Conservation (phyloP, 1,284 basidiomycete genomes). For the Leccinum pachyderme region DNA sequence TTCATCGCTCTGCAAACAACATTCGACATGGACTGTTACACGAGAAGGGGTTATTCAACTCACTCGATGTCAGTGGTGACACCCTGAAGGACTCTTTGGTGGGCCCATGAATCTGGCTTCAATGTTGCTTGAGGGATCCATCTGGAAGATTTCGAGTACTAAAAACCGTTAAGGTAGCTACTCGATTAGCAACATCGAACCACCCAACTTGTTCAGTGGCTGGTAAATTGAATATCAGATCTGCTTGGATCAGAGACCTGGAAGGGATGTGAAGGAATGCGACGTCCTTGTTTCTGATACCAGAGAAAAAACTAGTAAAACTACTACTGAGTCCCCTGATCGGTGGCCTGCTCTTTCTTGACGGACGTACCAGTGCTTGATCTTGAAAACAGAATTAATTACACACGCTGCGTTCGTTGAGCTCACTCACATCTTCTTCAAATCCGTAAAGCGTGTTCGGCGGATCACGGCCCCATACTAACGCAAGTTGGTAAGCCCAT, state of each 20-base stretch:
- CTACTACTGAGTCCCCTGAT: constrained; percentile 3
- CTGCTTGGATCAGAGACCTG: constrained; percentile 82
- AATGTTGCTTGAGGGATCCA: constrained; percentile 49
- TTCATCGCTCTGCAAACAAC: constrained; percentile 62
- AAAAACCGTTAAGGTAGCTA: constrained; percentile 19
- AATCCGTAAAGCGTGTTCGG: constrained; percentile 72
- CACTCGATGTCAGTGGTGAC: constrained; percentile 25
- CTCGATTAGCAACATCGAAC: neutral
- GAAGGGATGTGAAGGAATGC: constrained; percentile 83
- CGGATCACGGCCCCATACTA: constrained; percentile 67
- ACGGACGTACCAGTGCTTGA: constrained; percentile 54
- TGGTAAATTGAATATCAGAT: constrained; percentile 90
- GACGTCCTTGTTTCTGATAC: constrained; percentile 84
- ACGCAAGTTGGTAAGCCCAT: neutral
- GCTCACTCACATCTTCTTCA: constrained; percentile 66
- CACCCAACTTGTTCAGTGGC: constrained; percentile 73
- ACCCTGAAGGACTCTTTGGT: constrained; percentile 51
- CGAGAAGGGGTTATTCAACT: constrained; percentile 9
- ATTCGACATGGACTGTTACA: neutral
- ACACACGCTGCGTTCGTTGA: neutral
- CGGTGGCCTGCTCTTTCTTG: neutral
- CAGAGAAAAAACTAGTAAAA: constrained; percentile 68
- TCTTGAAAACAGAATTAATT: constrained; percentile 37
- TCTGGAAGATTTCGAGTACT: constrained; percentile 52
- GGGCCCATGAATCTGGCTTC: constrained; percentile 58